Evolutionary conservation across 2,329 filamentous ascomycete species (phyloP).

Genomic region (Myriangium duriaei): DNA sequence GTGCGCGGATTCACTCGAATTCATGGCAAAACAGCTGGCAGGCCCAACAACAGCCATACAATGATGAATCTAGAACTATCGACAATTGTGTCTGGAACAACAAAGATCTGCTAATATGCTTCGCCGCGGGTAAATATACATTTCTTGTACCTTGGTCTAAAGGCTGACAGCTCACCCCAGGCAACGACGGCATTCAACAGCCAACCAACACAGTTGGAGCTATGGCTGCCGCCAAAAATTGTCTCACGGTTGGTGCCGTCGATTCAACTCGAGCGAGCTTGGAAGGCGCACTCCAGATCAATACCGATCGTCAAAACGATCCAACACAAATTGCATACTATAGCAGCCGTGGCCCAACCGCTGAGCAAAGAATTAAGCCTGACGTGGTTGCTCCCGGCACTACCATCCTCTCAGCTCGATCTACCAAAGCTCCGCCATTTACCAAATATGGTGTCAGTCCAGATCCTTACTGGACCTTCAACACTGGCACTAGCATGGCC

Average conservation of each 20-base stretch:
- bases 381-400: neutral
- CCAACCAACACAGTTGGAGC: neutral
- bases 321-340: neutral
- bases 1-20: neutral
- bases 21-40: neutral
- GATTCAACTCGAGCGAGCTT: neutral
- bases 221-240: neutral
- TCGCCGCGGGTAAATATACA: too few species aligned
- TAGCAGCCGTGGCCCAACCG: neutral
- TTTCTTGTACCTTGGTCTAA: too few species aligned
- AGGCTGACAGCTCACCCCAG: too few species aligned
- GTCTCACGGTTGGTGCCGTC: neutral
- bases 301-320: neutral
- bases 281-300: neutral
- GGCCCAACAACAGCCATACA: neutral
- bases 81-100: neutral
- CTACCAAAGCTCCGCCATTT: neutral
- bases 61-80: neutral
- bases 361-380: neutral
- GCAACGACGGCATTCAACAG: neutral
- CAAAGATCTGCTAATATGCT: neutral
- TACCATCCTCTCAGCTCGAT: neutral
- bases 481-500: neutral
- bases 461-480: neutral
- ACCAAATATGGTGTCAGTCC: neutral